phyloP scores from a whole-genome alignment of 2,329 filamentous ascomycete species.

The Ceratocystis cubensis region DNA sequence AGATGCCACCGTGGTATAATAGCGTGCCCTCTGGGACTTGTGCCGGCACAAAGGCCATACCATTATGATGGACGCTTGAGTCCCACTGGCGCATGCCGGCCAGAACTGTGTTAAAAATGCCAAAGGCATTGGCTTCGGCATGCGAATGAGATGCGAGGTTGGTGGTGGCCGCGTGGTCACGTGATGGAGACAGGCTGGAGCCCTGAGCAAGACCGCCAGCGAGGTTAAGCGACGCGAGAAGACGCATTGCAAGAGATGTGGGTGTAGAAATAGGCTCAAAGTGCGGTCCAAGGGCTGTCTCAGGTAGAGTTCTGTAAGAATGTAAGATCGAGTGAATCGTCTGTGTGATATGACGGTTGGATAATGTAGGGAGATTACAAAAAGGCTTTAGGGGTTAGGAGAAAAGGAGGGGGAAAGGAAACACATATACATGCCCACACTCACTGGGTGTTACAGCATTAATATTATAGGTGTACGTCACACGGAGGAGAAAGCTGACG shows the following conservation, averaged over 20 bases:
- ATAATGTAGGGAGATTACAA: background rate
- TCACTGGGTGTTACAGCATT: background rate
- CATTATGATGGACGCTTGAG: conserved; percentile 60
- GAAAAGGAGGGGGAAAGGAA: background rate
- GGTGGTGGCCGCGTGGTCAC: background rate
- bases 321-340: background rate
- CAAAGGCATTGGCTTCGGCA: conserved; percentile 42
- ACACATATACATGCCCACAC: too few relatives aligned
- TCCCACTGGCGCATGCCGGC: conserved; percentile 64
- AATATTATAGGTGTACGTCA: background rate
- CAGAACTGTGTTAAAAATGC: conserved; percentile 62
- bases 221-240: conserved; percentile 3
- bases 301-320: too few relatives aligned
- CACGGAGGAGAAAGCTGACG: background rate
- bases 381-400: background rate
- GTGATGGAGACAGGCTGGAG: background rate
- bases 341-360: background rate
- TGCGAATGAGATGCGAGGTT: conserved; percentile 26
- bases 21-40: conserved; percentile 51
- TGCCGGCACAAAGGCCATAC: conserved; percentile 58
- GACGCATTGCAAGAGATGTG: background rate
- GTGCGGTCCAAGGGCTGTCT: background rate
- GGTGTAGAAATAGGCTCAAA: background rate
- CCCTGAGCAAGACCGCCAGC: background rate
- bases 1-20: conserved; percentile 52